phyloP scores from a whole-genome alignment of 164 flowering plant species.

The Platanus orientalis region DNA sequence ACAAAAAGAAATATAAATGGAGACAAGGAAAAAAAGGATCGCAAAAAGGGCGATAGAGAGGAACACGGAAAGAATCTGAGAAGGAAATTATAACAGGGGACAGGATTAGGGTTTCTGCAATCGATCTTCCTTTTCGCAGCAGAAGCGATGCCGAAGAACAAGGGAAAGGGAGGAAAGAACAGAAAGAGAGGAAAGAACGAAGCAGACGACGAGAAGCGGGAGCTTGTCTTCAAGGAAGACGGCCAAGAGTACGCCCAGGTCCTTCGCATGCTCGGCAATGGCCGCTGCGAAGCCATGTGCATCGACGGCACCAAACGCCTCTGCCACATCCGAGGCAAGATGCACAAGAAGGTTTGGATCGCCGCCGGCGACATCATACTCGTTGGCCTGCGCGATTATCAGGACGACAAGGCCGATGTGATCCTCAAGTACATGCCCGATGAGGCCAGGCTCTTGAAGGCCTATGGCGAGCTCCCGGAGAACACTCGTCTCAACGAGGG shows the following conservation, averaged over 20 bases:
- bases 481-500: constrained; percentile 6
- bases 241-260: constrained; percentile 77
- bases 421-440: constrained; percentile 9
- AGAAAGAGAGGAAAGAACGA: constrained; percentile 76
- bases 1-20: too few species aligned
- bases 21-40: too few species aligned
- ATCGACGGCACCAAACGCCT: constrained; percentile 1
- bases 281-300: constrained; percentile 1
- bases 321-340: not conserved
- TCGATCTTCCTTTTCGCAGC: too few species aligned
- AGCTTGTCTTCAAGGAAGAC: constrained; percentile 67
- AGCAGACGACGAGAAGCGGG: constrained; percentile 71
- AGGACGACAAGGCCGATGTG: constrained; percentile 10
- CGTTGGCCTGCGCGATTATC: constrained; percentile 6
- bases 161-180: constrained; percentile 81
- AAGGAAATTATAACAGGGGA: too few species aligned
- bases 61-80: too few species aligned
- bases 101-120: too few species aligned
- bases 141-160: constrained; percentile 75
- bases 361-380: constrained; percentile 1
- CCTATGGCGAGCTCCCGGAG: constrained; percentile 7
- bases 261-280: constrained; percentile 32
- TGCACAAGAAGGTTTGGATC: constrained; percentile 8
- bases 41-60: too few species aligned
- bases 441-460: constrained; percentile 7